Percentiles rank a stretch among this genome's conserved stretches.
Evolutionary conservation across 345 rosid species (phyloP).

Genomic region (Gossypium raimondii): DNA sequence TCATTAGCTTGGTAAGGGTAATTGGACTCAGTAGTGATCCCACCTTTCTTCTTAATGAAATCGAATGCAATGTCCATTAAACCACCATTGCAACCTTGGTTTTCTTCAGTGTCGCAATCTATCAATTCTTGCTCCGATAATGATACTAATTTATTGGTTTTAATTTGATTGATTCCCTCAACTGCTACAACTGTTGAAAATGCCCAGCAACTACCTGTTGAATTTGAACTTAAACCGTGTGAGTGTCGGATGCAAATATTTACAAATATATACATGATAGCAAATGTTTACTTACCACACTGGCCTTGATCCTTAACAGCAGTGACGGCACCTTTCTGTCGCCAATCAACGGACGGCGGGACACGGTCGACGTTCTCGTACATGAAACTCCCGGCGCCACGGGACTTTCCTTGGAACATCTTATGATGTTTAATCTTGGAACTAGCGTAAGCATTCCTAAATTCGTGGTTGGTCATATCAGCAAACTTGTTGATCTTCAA

Average conservation of each 20-base stretch:
- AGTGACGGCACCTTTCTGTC: conserved; percentile 72
- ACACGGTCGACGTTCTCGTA: conserved; percentile 39
- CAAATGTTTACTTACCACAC: conserved; percentile 48
- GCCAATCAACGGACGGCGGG: conserved; percentile 66
- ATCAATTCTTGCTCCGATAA: conserved; percentile 70
- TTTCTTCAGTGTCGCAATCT: conserved; percentile 61
- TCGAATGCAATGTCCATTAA: conserved; percentile 71
- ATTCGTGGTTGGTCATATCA: conserved; percentile 80
- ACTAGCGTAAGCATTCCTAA: conserved; percentile 50
- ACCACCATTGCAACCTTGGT: conserved; percentile 73
- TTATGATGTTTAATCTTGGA: conserved; percentile 70
- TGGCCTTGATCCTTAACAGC: conserved; percentile 78
- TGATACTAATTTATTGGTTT: conserved; percentile 47
- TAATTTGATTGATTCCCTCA: conserved; percentile 65
- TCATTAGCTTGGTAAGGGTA: conserved; percentile 54
- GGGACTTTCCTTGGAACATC: conserved; percentile 41
- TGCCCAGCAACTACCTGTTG: conserved; percentile 82
- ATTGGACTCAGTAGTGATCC: conserved; percentile 46
- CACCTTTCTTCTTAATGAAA: conserved; percentile 53
- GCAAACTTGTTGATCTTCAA: conserved; percentile 83
- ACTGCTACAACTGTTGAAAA: conserved; percentile 70
- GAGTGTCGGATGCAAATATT: no score
- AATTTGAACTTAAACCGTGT: no score
- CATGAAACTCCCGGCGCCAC: conserved; percentile 50
- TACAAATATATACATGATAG: no score